Evolutionary conservation across 805 yeast genomes (phyloP).

Genomic region (Wickerhamiella sergipiensis): DNA sequence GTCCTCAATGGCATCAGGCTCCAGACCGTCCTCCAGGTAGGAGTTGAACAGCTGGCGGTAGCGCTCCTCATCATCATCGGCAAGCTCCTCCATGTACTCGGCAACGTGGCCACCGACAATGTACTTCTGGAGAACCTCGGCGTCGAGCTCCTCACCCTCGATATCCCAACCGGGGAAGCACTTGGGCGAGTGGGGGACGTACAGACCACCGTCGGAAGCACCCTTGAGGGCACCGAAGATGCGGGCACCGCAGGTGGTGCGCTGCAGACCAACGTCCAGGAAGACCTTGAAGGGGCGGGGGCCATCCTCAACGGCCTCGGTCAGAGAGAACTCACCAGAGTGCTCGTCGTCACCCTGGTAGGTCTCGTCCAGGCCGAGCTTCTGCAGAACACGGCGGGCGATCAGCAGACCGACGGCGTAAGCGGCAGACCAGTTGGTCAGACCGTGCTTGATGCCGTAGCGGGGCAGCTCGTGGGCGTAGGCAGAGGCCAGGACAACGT

Average conservation of each 20-base stretch:
- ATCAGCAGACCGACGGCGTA: conserved; percentile 96
- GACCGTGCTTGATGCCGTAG: conserved; percentile 96
- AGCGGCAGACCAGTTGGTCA: conserved; percentile 99
- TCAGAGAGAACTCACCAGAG: conserved; percentile 96
- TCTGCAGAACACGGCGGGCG: conserved; percentile 97
- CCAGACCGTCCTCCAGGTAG: conserved; percentile 93
- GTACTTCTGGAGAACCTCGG: conserved; percentile 95
- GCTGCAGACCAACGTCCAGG: conserved; percentile 98
- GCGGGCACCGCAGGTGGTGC: conserved; percentile 99
- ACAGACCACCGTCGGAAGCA: conserved; percentile 99
- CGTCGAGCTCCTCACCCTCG: conserved; percentile 95
- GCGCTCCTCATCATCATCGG: conserved; percentile 99
- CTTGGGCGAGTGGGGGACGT: conserved; percentile 98
- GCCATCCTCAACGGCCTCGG: conserved; percentile 98
- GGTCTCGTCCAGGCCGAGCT: conserved; percentile 96
- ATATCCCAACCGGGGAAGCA: conserved; percentile 99
- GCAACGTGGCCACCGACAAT: conserved; percentile 99
- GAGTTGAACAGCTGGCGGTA: conserved; percentile 91
- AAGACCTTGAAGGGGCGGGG: conserved; percentile 99
- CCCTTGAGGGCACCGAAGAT: conserved; percentile 99
- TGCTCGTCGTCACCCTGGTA: conserved; percentile 98
- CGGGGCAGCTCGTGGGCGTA: conserved; percentile 97
- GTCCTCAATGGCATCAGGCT: conserved; percentile 94
- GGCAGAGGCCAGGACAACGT: conserved; percentile 90
- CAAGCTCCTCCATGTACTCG: conserved; percentile 99